phyloP scores from a whole-genome alignment of 2,329 filamentous ascomycete genomes.

The Aureobasidium sp. region DNA sequence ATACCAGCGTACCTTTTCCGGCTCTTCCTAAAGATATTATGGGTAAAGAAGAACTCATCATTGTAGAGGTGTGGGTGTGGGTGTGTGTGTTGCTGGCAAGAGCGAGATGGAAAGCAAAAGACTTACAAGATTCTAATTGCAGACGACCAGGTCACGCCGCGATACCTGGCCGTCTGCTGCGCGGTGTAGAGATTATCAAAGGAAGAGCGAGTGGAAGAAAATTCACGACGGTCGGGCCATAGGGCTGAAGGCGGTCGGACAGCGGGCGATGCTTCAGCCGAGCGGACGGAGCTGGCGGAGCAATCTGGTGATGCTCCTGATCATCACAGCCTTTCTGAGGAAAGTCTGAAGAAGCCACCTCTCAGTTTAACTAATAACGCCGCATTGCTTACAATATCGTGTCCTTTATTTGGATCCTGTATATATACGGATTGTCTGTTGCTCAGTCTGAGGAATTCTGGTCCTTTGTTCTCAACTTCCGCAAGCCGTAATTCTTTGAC shows the following conservation, averaged over 20 bases:
- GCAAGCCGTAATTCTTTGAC: conserved; percentile 5
- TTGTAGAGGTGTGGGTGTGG: conserved; percentile 20
- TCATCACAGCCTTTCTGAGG: background rate
- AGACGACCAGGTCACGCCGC: background rate
- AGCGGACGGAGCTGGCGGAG: background rate
- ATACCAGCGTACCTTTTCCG: conserved; percentile 47
- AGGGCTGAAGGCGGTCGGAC: conserved; percentile 16
- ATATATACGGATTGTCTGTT: background rate
- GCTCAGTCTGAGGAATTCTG: background rate
- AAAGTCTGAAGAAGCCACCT: conserved; percentile 13
- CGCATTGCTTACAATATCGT: background rate
- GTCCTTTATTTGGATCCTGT: background rate
- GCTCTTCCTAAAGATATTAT: conserved; percentile 43
- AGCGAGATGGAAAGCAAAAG: background rate
- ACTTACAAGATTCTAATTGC: conserved; percentile 15
- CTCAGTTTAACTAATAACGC: conserved; percentile 5
- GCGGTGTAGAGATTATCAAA: conserved; percentile 6
- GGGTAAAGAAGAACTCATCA: conserved; percentile 32
- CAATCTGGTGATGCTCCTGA: conserved; percentile 10
- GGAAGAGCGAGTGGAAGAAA: conserved; percentile 4
- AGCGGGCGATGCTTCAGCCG: background rate
- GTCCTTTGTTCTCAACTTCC: conserved; percentile 1
- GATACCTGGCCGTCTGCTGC: background rate
- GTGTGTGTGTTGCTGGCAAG: background rate
- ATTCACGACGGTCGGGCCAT: background rate